Evolutionary conservation across 1,284 basidiomycete species (phyloP), one percentile per base, ranked within the genome.

Genomic region (Apiotrichum montevideense): DNA sequence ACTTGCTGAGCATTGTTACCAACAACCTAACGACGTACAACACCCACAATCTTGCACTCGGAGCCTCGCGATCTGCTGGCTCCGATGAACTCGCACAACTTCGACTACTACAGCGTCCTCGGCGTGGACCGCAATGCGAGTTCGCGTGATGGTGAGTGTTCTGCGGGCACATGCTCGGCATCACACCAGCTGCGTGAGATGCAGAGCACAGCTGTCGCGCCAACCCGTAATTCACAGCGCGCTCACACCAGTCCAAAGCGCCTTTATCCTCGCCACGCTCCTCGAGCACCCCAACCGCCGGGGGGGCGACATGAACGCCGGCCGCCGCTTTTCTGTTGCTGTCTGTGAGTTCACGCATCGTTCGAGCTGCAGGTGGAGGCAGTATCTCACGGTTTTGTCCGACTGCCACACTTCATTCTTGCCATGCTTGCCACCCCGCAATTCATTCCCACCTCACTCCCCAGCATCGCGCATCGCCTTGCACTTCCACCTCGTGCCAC

Each of bases 261-360:
- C 47, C 2, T 49, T 49, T 21, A 4, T 49, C 47, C 35, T 39
- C 47, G 7, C 47, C 10, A 7, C 6, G n/a, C 35, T 49, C 13
- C 35, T 40, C 15, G 47, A 49, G n/a, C 47, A 49, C 47, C 47
- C 47, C 35, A 21, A 49, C 47, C 35, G 47, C 3, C 47, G 47
- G 15, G 47, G 47, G 2, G 47, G 47, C 1, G 14, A n/a, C 3
- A 2, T 6, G 15, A 49, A 49, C 8, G n/a, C 47, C 7, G 47
- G 35, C 3, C 14, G 21, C 15, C 47, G 47, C 47, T 39, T 49
- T 29, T 21, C 40, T 37, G 9, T 29, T 13, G 47, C 32, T 7
- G 35, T 34, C 1, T 7, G 47, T 49, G 47, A 49, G 47, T 40
- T 11, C 4, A 2, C 33, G 33, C n/a, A 2, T 3, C 46, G 3